phyloP scores from a whole-genome alignment of 2,329 filamentous ascomycete genomes.

The Hypomyces perniciosus region DNA sequence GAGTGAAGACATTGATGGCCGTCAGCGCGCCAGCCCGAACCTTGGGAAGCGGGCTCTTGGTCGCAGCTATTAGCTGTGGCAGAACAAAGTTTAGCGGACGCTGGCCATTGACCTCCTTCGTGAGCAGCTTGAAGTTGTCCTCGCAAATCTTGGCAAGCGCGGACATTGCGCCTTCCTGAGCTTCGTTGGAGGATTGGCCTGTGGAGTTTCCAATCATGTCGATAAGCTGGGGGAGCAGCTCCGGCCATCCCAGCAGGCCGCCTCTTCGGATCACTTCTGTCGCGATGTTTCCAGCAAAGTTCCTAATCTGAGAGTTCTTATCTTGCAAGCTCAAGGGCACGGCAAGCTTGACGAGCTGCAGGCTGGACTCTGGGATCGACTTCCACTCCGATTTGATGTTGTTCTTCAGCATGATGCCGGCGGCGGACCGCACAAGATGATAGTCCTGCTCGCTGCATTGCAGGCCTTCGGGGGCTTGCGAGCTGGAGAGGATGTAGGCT shows the following conservation, averaged over 20 bases:
- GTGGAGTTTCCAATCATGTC: conserved; percentile 67
- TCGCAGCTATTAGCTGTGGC: conserved; percentile 84
- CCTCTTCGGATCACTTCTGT: conserved; percentile 84
- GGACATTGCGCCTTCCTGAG: conserved; percentile 89
- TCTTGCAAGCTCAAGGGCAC: conserved; percentile 78
- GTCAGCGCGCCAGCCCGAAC: conserved; percentile 75
- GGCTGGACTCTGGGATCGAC: conserved; percentile 64
- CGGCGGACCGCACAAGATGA: conserved; percentile 74
- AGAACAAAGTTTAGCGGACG: conserved; percentile 82
- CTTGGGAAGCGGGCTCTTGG: conserved; percentile 66
- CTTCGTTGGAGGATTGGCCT: conserved; percentile 61
- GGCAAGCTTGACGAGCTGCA: conserved; percentile 72
- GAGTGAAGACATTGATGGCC: conserved; percentile 87
- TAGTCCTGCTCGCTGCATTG: conserved; percentile 56
- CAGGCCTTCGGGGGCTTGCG: conserved; percentile 55
- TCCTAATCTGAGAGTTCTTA: conserved; percentile 73
- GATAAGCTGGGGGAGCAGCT: conserved; percentile 78
- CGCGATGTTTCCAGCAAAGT: conserved; percentile 85
- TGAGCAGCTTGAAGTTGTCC: conserved; percentile 81
- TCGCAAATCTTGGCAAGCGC: conserved; percentile 94
- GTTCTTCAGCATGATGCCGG: conserved; percentile 94
- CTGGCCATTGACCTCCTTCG: conserved; percentile 82
- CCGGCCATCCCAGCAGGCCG: conserved; percentile 84
- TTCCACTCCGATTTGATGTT: conserved; percentile 73
- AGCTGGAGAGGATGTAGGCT: conserved; percentile 77